Base-by-base conservation (phyloP, 2,329 filamentous ascomycete genomes). In the Hirsutella thompsonii region DNA sequence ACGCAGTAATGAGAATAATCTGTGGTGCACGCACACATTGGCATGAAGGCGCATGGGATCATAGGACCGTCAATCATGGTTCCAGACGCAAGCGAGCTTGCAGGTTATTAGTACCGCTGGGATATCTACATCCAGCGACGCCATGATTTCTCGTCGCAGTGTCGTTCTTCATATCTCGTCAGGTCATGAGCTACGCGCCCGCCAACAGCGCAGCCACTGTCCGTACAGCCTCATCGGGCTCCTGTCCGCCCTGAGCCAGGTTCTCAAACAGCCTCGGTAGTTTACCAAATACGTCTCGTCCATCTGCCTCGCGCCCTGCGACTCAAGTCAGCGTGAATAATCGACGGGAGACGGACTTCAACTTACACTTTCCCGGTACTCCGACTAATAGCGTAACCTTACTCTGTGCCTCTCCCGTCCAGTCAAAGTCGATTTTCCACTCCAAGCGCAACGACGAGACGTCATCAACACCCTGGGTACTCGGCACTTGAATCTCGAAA, bases 391-490 rank as follows among this genome's bases (percentile, higher is more conserved):
- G 63, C 4, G 60, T 61, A 14, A 84, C 58, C 36, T 64, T 63
- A 48, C 72, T 83, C 50, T 72, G 70, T 4, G 77, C 80, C 52
- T 85, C 81, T 5, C 81, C 81, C 0, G 79, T 80, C 81, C 80
- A 85, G 55, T 85, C 81, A 51, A 85, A 83, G 2, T 60, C 58
- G 35, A 83, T 76, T 37, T 58, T 63, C 81, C 81, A 86, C 42
- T 69, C 64, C 1, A 85, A 59, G 20, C 74, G 68, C 4, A 79
- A 42, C 10, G 64, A 55, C 2, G 70, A 62, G 9, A 60, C 45
- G 1, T 55, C 53, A 1, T 61, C 55, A 38, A 58, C 41, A 61
- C 49, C 46, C 39, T 52, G 40, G 49, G 42, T 49, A 3, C 48
- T 37, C 21, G 68, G 52, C 5, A 72, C 47, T 0, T 63, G 57